phyloP scores from a whole-genome alignment of 345 rosid species.

The Viola odorata region DNA sequence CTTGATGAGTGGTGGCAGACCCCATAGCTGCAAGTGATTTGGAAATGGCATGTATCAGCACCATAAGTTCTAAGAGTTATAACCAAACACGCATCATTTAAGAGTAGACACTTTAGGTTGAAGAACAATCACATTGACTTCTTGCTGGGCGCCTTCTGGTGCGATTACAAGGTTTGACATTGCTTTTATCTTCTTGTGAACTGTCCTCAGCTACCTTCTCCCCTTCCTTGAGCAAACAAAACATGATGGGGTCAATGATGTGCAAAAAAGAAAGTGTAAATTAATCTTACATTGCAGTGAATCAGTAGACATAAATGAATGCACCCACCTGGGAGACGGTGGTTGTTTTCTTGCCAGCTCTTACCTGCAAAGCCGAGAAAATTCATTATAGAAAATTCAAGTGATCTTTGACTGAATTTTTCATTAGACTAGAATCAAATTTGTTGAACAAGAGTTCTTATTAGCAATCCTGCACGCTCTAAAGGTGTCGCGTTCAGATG shows the following conservation, averaged over 20 bases:
- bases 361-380: conserved; percentile 19
- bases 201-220: conserved; percentile 17
- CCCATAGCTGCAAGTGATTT: conserved; percentile 45
- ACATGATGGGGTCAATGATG: background rate
- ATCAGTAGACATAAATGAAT: background rate
- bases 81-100: background rate
- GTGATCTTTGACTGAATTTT: background rate
- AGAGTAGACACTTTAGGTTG: background rate
- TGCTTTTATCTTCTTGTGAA: conserved; percentile 16
- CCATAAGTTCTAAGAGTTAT: background rate
- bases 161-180: conserved; percentile 16
- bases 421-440: too few species aligned
- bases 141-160: conserved; percentile 35
- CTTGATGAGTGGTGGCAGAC: conserved; percentile 29
- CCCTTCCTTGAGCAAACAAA: conserved; percentile 18
- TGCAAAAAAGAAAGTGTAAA: background rate
- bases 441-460: too few species aligned
- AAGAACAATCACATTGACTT: conserved; percentile 41
- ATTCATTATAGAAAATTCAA: background rate
- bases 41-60: background rate
- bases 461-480: too few species aligned
- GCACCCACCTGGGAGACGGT: conserved; percentile 16
- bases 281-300: background rate
- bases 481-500: too few species aligned
- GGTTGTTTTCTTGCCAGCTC: conserved; percentile 11